Conservation (phyloP, 2,329 filamentous ascomycete species). For the Penicillium crustosum region DNA sequence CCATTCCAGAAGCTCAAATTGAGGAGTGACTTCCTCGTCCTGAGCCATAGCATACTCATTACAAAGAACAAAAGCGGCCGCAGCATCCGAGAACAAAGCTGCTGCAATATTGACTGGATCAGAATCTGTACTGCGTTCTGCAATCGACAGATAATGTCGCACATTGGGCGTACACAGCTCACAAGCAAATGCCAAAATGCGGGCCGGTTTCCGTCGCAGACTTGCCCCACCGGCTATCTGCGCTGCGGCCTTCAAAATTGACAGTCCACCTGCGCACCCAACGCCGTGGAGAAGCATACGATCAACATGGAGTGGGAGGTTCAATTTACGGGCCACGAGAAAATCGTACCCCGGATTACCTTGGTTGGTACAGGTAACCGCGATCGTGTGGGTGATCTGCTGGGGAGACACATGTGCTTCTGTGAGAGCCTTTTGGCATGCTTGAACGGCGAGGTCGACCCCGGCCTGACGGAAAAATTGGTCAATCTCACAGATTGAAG, state of each 20-base stretch:
- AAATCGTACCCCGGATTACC: constrained; percentile 70
- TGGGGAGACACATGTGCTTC: not conserved
- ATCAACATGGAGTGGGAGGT: constrained; percentile 59
- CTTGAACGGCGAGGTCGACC: constrained; percentile 1
- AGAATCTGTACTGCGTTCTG: not conserved
- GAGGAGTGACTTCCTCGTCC: not conserved
- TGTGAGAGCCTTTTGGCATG: not conserved
- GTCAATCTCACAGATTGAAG: not conserved
- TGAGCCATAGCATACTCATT: constrained; percentile 1
- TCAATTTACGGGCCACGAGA: constrained; percentile 60
- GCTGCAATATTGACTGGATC: not conserved
- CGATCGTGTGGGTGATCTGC: constrained; percentile 64
- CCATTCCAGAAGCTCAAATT: not conserved
- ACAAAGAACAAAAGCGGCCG: not conserved
- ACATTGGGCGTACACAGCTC: constrained; percentile 18
- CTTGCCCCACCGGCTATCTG: constrained; percentile 65
- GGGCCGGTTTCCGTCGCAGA: constrained; percentile 59
- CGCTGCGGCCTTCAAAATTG: constrained; percentile 62
- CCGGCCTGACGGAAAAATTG: constrained; percentile 1
- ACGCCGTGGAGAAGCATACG: constrained; percentile 66
- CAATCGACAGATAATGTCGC: not conserved
- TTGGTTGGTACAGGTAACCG: constrained; percentile 68
- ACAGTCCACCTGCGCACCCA: constrained; percentile 65
- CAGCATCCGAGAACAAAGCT: constrained; percentile 5
- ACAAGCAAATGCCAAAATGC: constrained; percentile 62